Base-by-base conservation (phyloP, 1,284 basidiomycete species). In the Baeospora myosura region DNA sequence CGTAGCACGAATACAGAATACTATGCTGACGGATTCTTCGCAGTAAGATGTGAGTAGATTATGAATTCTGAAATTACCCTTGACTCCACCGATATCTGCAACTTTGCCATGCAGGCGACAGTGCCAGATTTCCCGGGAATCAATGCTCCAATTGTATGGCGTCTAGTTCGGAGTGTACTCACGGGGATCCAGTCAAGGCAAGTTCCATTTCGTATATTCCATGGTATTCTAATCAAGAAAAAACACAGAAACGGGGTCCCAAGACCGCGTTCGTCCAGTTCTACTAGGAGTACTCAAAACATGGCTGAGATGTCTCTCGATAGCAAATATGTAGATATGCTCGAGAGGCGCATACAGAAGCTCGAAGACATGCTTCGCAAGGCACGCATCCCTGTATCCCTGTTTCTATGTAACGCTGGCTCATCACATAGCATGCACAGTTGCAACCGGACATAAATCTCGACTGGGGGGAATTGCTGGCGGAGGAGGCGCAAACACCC, bases 101-200 rank as follows among this genome's bases (percentile, higher is more conserved):
- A 12, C 31, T 5, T 6, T 17, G 25, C 16, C 20, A 20, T 34
- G 14, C 48, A 74, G 72, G 74, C 47, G 70, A 76, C 53, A 73
- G 72, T 41, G 66, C 66, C 16, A 63, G 65, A 46, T 76, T 71
- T 69, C 70, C 72, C 8, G 65, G 65, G 34, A 74, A 72, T 44
- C 63, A 61, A 25, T 88, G 85, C 56, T 76, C 82, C 1, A 83
- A 82, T 56, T 88, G 84, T 57, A 62, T 71, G 32, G 71, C 76
- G n/a, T 76, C 74, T 51, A 70, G 72, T 45, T 60, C 74, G 20
- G 72, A 78, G 16, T 87, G 82, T 58, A 80, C 74, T 3, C 85
- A 84, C 59, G 68, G 70, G 49, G 70, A 68, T 55, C 67, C 70
- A n/a, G 65, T 71, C 6, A 76, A 77, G 64, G 76, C 76, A 44